Percentiles rank a stretch among this genome's conserved stretches.
Evolutionary conservation across 2,329 filamentous ascomycete genomes (phyloP).

Genomic region (Pestalotiopsis sp.): DNA sequence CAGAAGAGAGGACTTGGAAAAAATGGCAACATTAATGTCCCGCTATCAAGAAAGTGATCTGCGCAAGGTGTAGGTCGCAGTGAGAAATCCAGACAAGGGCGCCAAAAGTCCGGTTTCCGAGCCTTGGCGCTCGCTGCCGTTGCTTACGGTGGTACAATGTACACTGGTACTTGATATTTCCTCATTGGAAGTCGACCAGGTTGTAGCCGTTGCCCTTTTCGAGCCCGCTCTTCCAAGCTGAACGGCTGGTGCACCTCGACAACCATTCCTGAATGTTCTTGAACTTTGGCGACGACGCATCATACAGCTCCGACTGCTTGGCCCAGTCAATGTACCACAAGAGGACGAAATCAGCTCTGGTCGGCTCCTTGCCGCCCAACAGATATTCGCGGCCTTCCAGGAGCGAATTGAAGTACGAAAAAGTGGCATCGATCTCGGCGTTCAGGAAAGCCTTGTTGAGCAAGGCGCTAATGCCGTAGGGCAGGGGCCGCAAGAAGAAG

Average conservation of each 20-base stretch:
- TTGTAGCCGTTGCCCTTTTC: constrained; percentile 25
- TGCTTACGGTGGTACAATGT: not conserved
- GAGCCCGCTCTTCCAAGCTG: constrained; percentile 22
- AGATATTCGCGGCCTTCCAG: constrained; percentile 18
- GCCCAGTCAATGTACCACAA: constrained; percentile 21
- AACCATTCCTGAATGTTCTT: constrained; percentile 16
- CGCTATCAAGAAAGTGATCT: not conserved
- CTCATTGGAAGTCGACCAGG: not conserved
- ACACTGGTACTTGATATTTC: not conserved
- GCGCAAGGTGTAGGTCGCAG: not conserved
- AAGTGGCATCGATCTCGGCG: constrained; percentile 16
- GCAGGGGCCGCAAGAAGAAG: constrained; percentile 17
- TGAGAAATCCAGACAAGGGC: not conserved
- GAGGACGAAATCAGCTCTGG: constrained; percentile 19
- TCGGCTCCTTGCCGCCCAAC: constrained; percentile 20
- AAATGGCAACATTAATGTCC: not conserved
- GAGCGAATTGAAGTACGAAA: constrained; percentile 17
- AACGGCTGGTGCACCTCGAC: constrained; percentile 16
- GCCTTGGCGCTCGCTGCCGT: not conserved
- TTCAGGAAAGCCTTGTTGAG: constrained; percentile 19
- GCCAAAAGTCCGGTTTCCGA: not conserved
- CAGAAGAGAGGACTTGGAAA: not conserved
- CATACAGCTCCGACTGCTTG: constrained; percentile 15
- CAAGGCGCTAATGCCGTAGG: not conserved
- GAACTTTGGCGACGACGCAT: constrained; percentile 15